phyloP scores from a whole-genome alignment of 257 asterid genomes.

The Oldenlandia corymbosa region DNA sequence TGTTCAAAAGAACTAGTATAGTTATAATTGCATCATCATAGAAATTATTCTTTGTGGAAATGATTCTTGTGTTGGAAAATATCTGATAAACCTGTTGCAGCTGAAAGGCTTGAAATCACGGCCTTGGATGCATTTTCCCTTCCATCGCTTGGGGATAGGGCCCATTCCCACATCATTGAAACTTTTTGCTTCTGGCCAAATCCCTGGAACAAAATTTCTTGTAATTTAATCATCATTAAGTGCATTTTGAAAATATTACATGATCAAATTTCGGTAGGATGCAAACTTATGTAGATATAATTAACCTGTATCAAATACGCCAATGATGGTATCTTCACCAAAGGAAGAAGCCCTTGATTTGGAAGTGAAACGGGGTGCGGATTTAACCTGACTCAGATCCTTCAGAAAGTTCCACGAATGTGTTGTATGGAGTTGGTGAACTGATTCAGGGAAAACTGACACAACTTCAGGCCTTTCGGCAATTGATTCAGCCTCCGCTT shows the following conservation, averaged over 20 bases:
- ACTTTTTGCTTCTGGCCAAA: conserved; percentile 88
- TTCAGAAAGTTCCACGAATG: conserved; percentile 87
- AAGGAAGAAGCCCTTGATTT: conserved; percentile 21
- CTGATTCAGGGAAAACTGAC: conserved; percentile 74
- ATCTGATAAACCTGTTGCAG: conserved; percentile 89
- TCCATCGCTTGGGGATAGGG: conserved; percentile 67
- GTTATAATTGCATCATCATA: too few species aligned
- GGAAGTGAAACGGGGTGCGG: conserved; percentile 20
- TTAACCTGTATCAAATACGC: conserved; percentile 75
- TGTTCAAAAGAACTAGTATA: too few species aligned
- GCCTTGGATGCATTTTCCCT: conserved; percentile 70
- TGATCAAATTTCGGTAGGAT: neutral
- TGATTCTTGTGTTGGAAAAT: too few species aligned
- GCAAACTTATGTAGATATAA: neutral
- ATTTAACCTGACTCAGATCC: conserved; percentile 34
- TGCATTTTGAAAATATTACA: neutral
- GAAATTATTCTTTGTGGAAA: too few species aligned
- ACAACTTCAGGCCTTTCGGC: conserved; percentile 58
- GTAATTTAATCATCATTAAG: conserved; percentile 15
- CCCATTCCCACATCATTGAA: conserved; percentile 51
- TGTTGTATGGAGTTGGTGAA: conserved; percentile 75
- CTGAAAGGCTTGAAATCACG: conserved; percentile 37
- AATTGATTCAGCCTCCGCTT: conserved; percentile 52
- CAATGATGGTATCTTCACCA: conserved; percentile 55
- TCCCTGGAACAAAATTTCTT: conserved; percentile 37